Evolutionary conservation across 75 land plant genomes (phyloP).

Genomic region (Isoetes taiwanensis): DNA sequence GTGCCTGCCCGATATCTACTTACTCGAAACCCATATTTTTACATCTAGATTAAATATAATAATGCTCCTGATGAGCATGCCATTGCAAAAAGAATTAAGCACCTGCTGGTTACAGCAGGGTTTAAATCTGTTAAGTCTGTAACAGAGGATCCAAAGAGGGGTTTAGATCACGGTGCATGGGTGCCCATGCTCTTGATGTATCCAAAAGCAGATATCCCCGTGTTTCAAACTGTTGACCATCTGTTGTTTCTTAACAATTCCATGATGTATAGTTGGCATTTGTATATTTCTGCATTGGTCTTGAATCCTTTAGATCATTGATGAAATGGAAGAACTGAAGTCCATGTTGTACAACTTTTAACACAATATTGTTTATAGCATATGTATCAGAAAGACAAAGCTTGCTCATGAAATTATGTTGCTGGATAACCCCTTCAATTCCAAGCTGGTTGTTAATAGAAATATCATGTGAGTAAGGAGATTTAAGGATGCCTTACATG

Average conservation of each 20-base stretch:
- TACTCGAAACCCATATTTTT: too few species aligned
- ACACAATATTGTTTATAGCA: neutral
- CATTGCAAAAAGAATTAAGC: constrained; percentile 52
- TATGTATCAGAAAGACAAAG: too few species aligned
- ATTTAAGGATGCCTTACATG: too few species aligned
- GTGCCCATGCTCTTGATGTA: constrained; percentile 82
- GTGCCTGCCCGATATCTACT: too few species aligned
- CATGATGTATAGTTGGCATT: constrained; percentile 37
- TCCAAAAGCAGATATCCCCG: constrained; percentile 73
- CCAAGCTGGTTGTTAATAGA: too few species aligned
- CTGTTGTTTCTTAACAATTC: too few species aligned
- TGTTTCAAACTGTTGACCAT: constrained; percentile 71
- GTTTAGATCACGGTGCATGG: constrained; percentile 92
- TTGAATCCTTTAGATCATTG: constrained; percentile 65
- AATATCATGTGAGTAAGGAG: too few species aligned
- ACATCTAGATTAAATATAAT: too few species aligned
- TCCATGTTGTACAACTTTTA: too few species aligned
- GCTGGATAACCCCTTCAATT: too few species aligned
- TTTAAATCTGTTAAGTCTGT: constrained; percentile 24
- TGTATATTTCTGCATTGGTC: constrained; percentile 61
- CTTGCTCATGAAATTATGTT: too few species aligned
- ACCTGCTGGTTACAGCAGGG: constrained; percentile 47
- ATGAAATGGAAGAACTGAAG: constrained; percentile 40
- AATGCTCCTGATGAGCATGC: constrained; percentile 71
- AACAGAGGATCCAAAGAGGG: constrained; percentile 60